These are phyloP conservation scores for Aspergillus persii DNA, from an alignment of 2,329 filamentous ascomycete genomes.

Conservation along the genomic window DNA sequence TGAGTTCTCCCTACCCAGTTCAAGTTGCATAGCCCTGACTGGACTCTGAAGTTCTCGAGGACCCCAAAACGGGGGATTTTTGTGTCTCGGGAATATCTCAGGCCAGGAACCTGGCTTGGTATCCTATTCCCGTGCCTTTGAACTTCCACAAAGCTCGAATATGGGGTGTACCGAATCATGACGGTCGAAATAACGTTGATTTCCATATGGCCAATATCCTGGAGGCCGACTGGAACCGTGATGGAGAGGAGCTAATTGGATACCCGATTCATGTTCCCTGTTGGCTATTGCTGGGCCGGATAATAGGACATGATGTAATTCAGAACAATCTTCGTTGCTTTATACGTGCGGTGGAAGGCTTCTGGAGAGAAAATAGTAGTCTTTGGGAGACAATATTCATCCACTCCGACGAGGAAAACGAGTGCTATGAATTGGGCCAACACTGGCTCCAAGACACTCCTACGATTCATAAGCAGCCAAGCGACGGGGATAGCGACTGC, in stretches of 20 bases:
- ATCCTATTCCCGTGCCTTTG: no score
- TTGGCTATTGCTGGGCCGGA: slow-evolving; percentile 17
- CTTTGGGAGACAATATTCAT: neutral
- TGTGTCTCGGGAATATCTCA: no score
- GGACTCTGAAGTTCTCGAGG: no score
- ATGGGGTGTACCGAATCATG: no score
- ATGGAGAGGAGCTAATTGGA: slow-evolving; percentile 6
- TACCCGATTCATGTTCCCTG: slow-evolving; percentile 17
- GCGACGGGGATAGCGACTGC: no score
- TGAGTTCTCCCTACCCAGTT: no score
- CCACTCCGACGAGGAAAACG: neutral
- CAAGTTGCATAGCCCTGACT: no score
- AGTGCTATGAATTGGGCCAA: neutral
- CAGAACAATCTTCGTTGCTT: slow-evolving; percentile 7
- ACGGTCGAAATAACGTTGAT: no score
- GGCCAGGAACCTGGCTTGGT: no score
- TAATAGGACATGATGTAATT: slow-evolving; percentile 14
- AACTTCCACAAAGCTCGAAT: no score
- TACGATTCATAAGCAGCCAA: neutral
- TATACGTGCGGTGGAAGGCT: neutral
- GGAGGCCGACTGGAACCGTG: neutral
- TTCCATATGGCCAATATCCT: neutral
- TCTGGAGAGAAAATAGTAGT: neutral
- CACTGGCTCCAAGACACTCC: neutral
- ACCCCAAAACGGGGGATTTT: no score